These are phyloP conservation scores for Persicaria tinctoria DNA, from an alignment of 148 eudicot genomes.

Conservation along the genomic window DNA sequence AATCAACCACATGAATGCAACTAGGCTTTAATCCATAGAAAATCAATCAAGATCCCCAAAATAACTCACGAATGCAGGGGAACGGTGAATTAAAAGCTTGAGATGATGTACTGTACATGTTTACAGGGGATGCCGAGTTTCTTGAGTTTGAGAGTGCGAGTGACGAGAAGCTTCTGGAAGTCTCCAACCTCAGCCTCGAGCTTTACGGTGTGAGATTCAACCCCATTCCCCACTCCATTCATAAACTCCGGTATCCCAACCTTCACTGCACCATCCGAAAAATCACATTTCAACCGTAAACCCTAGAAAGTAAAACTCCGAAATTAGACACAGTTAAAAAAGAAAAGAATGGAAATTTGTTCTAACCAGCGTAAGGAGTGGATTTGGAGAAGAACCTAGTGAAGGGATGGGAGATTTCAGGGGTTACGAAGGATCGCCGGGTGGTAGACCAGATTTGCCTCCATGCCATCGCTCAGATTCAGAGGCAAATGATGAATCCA, in stretches of 20 bases:
- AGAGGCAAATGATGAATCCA: no score
- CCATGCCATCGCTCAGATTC: background rate
- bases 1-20: background rate
- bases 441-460: constrained; percentile 2
- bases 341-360: background rate
- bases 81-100: background rate
- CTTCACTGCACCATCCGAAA: constrained; percentile 37
- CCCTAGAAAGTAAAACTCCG: background rate
- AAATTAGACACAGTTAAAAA: background rate
- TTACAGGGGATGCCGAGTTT: constrained; percentile 70
- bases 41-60: background rate
- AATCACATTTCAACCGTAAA: background rate
- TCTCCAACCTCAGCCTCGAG: constrained; percentile 78
- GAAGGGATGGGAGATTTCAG: background rate
- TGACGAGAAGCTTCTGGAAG: constrained; percentile 62
- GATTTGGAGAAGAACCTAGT: constrained; percentile 28
- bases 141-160: constrained; percentile 76
- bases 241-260: constrained; percentile 80
- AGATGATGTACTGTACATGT: constrained; percentile 33
- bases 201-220: constrained; percentile 62
- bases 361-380: constrained; percentile 25
- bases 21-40: background rate
- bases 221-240: constrained; percentile 65
- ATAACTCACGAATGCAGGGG: background rate
- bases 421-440: background rate